phyloP scores from a whole-genome alignment of 1,284 basidiomycete species.

The Papiliotrema fonsecae region DNA sequence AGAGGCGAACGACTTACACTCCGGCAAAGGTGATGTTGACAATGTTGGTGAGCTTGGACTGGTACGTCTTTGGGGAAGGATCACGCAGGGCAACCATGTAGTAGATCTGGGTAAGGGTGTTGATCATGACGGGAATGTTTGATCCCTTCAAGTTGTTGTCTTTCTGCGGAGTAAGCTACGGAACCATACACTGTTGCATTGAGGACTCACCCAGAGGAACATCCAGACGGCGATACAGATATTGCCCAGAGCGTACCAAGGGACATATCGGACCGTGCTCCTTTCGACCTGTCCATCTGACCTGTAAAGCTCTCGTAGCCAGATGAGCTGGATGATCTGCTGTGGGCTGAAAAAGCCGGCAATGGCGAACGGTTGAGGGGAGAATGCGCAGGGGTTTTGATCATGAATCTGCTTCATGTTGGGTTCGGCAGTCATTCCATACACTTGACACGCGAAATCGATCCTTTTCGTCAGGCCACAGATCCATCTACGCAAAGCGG shows the following conservation, averaged over 20 bases:
- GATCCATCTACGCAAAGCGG: not conserved
- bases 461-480: slow-evolving; percentile 7
- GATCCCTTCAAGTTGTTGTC: slow-evolving; percentile 30
- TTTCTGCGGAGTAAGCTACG: slow-evolving; percentile 14
- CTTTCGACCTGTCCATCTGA: slow-evolving; percentile 22
- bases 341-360: slow-evolving; percentile 36
- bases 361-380: slow-evolving; percentile 36
- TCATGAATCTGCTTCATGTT: slow-evolving; percentile 40
- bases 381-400: slow-evolving; percentile 28
- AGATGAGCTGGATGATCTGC: slow-evolving; percentile 35
- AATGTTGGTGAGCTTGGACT: slow-evolving; percentile 32
- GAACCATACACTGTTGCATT: not conserved
- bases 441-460: slow-evolving; percentile 29
- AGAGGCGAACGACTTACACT: slow-evolving; percentile 16
- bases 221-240: slow-evolving; percentile 33
- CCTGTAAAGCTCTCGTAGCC: slow-evolving; percentile 32
- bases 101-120: slow-evolving; percentile 32
- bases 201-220: slow-evolving; percentile 35
- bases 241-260: slow-evolving; percentile 36
- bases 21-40: slow-evolving; percentile 36
- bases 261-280: slow-evolving; percentile 21
- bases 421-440: slow-evolving; percentile 27
- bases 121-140: slow-evolving; percentile 33
- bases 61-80: slow-evolving; percentile 22
- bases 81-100: slow-evolving; percentile 28